Conservation (phyloP, 495 filamentous ascomycete genomes). For the Clohesyomyces aquaticus region DNA sequence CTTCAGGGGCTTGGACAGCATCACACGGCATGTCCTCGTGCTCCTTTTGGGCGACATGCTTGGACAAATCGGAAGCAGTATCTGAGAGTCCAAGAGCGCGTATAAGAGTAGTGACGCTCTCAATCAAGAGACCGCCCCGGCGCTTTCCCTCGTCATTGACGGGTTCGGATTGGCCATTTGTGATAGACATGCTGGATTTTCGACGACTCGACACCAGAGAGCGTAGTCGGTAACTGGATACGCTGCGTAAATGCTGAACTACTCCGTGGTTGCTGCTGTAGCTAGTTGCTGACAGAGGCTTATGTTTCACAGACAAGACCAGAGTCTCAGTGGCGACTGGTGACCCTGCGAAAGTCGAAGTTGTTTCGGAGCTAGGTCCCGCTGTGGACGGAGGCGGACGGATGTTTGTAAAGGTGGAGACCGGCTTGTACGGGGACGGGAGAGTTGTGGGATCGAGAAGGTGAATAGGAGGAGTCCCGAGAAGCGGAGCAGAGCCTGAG, state of each 20-base stretch:
- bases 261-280: background rate
- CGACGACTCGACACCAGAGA: background rate
- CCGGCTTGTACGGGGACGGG: background rate
- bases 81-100: slow-evolving; percentile 7
- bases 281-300: background rate
- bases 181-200: slow-evolving; percentile 20
- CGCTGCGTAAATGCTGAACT: too few relatives aligned
- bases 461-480: slow-evolving; percentile 1
- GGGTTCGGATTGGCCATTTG: slow-evolving; percentile 6
- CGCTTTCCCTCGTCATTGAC: background rate
- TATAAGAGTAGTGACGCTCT: background rate
- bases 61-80: background rate
- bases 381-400: slow-evolving; percentile 2
- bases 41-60: slow-evolving; percentile 16
- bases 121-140: too few relatives aligned
- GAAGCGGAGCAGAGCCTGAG: slow-evolving; percentile 24
- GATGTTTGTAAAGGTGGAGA: background rate
- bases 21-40: slow-evolving; percentile 27
- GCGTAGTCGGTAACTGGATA: too few relatives aligned
- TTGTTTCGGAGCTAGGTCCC: background rate
- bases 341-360: background rate
- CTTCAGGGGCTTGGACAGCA: slow-evolving; percentile 3
- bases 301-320: background rate
- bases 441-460: background rate
- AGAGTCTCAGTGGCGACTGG: too few relatives aligned